Conservation (phyloP, 2,329 filamentous ascomycete species). For the Penicillium sp. region DNA sequence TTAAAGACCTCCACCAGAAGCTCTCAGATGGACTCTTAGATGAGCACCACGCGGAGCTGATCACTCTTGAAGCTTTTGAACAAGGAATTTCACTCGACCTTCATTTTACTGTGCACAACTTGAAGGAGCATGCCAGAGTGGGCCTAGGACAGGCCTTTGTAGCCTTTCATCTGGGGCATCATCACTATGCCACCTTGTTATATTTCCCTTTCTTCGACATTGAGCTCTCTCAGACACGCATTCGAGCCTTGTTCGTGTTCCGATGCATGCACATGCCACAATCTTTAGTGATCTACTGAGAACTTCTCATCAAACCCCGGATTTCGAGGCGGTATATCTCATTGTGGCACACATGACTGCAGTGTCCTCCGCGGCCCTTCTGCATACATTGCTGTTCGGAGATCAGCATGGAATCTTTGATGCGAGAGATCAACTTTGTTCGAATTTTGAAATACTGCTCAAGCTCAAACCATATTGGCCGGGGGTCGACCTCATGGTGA, state of each 20-base stretch:
- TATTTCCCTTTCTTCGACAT: not conserved
- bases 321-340: not conserved
- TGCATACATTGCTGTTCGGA: not conserved
- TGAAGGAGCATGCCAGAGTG: not conserved
- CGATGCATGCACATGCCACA: not conserved
- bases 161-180: not conserved
- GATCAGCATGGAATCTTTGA: not conserved
- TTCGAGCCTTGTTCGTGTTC: not conserved
- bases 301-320: not conserved
- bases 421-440: not conserved
- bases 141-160: slow-evolving; percentile 1
- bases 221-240: not conserved
- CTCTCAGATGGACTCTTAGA: not conserved
- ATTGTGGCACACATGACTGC: not conserved
- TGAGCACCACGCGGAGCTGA: not conserved
- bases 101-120: not conserved
- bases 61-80: not conserved
- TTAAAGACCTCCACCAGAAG: not conserved
- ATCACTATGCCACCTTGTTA: not conserved
- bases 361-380: not conserved
- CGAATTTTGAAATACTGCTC: not conserved
- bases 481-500: not conserved
- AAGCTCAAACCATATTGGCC: not conserved
- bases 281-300: not conserved
- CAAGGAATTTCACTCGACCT: not conserved